These are phyloP conservation scores for Pyrus hybrid DNA, from an alignment of 331 rosid genomes.

Conservation along the genomic window DNA sequence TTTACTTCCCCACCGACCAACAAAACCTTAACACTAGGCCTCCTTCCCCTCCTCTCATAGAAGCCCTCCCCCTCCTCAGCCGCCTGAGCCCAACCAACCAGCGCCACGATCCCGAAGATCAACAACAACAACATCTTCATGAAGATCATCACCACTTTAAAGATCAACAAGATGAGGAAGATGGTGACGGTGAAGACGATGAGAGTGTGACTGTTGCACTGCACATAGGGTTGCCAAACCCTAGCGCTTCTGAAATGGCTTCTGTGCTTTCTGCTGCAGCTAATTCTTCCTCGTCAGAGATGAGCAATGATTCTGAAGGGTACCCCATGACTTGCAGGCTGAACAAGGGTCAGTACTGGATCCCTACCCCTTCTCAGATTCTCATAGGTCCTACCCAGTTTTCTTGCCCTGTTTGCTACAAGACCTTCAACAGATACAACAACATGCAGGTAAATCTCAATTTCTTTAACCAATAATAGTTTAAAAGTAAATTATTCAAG, in stretches of 20 bases:
- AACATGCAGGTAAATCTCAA: conserved; percentile 77
- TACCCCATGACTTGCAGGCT: conserved; percentile 37
- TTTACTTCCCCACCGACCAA: conserved; percentile 15
- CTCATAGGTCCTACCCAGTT: conserved; percentile 98
- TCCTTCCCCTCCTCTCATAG: conserved; percentile 74
- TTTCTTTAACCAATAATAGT: not conserved
- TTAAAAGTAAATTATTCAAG: not conserved
- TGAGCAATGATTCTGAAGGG: conserved; percentile 24
- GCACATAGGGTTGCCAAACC: conserved; percentile 88
- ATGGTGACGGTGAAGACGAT: conserved; percentile 8
- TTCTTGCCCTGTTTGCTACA: conserved; percentile 96
- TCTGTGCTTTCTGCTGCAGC: conserved; percentile 42
- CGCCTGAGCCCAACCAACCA: conserved; percentile 32
- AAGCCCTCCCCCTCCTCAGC: conserved; percentile 67
- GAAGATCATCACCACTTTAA: not conserved
- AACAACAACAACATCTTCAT: not conserved
- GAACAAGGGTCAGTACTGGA: conserved; percentile 96
- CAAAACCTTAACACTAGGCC: conserved; percentile 14
- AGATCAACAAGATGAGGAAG: conserved; percentile 1
- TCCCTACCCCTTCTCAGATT: conserved; percentile 99
- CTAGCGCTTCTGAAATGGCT: conserved; percentile 84
- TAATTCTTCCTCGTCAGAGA: conserved; percentile 42
- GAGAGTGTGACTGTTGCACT: conserved; percentile 40
- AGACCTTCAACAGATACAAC: conserved; percentile 97
- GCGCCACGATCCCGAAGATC: conserved; percentile 1